Percentiles rank a stretch among this genome's conserved stretches.
These are phyloP conservation scores for Exophiala aquamarina DNA, from an alignment of 2,329 filamentous ascomycete genomes.

Conservation along the genomic window DNA sequence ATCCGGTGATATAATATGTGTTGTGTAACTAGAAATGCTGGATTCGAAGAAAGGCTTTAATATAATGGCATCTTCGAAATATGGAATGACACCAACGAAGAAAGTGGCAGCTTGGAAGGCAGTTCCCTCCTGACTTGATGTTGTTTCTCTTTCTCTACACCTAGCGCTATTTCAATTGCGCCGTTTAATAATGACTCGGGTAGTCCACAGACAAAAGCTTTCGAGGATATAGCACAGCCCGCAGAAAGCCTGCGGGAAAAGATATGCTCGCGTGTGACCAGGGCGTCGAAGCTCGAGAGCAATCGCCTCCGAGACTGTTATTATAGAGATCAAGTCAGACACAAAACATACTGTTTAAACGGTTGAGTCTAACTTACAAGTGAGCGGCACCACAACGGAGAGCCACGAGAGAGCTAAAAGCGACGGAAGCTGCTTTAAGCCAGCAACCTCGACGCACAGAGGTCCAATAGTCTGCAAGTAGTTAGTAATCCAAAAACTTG, in stretches of 20 bases:
- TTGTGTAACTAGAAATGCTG: neutral
- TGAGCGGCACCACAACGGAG: slow-evolving; percentile 40
- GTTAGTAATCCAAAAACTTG: neutral
- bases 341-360: neutral
- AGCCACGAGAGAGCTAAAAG: slow-evolving; percentile 29
- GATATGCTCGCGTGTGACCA: slow-evolving; percentile 43
- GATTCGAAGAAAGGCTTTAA: neutral
- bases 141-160: neutral
- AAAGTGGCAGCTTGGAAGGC: neutral
- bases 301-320: slow-evolving; percentile 50
- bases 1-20: neutral
- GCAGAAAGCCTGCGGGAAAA: slow-evolving; percentile 53
- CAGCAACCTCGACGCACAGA: slow-evolving; percentile 30
- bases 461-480: slow-evolving; percentile 27
- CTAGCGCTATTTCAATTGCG: neutral
- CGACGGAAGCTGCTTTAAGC: slow-evolving; percentile 26
- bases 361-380: slow-evolving; percentile 36
- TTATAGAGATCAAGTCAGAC: neutral
- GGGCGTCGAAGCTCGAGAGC: slow-evolving; percentile 50
- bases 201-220: slow-evolving; percentile 16
- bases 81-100: neutral
- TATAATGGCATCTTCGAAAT: neutral
- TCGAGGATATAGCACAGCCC: slow-evolving; percentile 34
- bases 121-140: neutral
- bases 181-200: slow-evolving; percentile 7